A percentile compares a stretch with the other conserved stretches of the same genome.
phyloP scores from a whole-genome alignment of 2,329 filamentous ascomycete genomes.

The Microdochium nivale region DNA sequence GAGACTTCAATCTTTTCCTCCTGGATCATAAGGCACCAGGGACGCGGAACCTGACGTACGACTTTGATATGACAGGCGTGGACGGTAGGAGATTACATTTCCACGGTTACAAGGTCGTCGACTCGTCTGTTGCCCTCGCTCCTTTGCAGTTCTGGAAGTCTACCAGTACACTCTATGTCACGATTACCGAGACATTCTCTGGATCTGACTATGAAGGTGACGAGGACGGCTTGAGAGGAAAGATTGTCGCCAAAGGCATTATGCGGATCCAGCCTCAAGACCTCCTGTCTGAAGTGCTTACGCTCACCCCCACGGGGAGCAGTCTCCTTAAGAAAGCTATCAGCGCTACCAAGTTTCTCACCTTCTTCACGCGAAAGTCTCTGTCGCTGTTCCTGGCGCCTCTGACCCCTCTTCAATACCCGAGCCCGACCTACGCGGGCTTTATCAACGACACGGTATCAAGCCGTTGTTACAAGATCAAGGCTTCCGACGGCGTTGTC shows the following conservation, averaged over 20 bases:
- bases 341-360: slow-evolving; percentile 41
- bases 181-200: slow-evolving; percentile 33
- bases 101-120: slow-evolving; percentile 53
- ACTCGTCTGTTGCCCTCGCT: slow-evolving; percentile 49
- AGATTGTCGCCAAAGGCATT: slow-evolving; percentile 48
- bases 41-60: slow-evolving; percentile 50
- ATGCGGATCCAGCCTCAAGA: slow-evolving; percentile 45
- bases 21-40: slow-evolving; percentile 43
- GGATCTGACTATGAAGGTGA: slow-evolving; percentile 19
- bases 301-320: slow-evolving; percentile 41
- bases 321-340: slow-evolving; percentile 31
- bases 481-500: slow-evolving; percentile 41
- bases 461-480: slow-evolving; percentile 32
- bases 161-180: slow-evolving; percentile 54
- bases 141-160: slow-evolving; percentile 50
- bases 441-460: slow-evolving; percentile 44
- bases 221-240: slow-evolving; percentile 30
- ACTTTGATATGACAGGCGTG: slow-evolving; percentile 50
- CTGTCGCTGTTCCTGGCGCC: slow-evolving; percentile 45
- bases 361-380: slow-evolving; percentile 46
- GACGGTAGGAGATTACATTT: slow-evolving; percentile 46
- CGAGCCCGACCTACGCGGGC: slow-evolving; percentile 34
- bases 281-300: slow-evolving; percentile 46
- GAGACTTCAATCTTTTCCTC: slow-evolving; percentile 49
- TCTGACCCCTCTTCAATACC: slow-evolving; percentile 47